Conservation (phyloP, 1,284 basidiomycete genomes). For the Athelia psychrophila region DNA sequence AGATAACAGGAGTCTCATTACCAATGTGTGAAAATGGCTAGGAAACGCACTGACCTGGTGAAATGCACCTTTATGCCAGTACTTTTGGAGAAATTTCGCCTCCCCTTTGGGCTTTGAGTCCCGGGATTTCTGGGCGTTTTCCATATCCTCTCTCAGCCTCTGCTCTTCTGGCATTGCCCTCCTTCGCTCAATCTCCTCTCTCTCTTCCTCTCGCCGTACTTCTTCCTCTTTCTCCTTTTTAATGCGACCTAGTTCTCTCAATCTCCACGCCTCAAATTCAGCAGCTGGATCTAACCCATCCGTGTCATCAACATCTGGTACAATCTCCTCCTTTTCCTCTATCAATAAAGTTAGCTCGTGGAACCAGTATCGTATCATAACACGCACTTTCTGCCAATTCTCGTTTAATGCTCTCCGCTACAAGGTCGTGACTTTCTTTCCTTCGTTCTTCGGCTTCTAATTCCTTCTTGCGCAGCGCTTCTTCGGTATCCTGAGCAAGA, state of each 20-base stretch:
- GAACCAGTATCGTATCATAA: conserved; percentile 3
- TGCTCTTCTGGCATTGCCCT: conserved; percentile 92
- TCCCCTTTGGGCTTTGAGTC: conserved; percentile 85
- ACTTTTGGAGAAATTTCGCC: conserved; percentile 95
- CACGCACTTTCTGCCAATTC: conserved; percentile 80
- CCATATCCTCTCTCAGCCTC: conserved; percentile 87
- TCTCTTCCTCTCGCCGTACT: conserved; percentile 74
- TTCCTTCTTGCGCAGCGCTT: conserved; percentile 60
- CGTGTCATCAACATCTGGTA: conserved; percentile 92
- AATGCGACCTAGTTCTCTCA: conserved; percentile 89
- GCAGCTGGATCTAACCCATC: conserved; percentile 88
- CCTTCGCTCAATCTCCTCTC: conserved; percentile 87
- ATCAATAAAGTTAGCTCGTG: conserved; percentile 9
- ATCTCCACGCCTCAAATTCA: conserved; percentile 96
- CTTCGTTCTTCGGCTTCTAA: conserved; percentile 70
- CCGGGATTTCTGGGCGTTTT: conserved; percentile 76
- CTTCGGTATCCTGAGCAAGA: conserved; percentile 66
- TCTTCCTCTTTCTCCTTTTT: conserved; percentile 90
- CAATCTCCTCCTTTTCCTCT: conserved; percentile 85
- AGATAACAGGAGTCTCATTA: conserved; percentile 7
- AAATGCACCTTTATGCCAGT: conserved; percentile 99
- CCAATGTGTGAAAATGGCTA: not conserved
- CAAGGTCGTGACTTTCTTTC: conserved; percentile 81
- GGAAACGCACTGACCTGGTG: conserved; percentile 65
- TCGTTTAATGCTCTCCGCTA: conserved; percentile 83